Conservation (phyloP, 2,329 filamentous ascomycete genomes). For the Pezicula neosporulosa region DNA sequence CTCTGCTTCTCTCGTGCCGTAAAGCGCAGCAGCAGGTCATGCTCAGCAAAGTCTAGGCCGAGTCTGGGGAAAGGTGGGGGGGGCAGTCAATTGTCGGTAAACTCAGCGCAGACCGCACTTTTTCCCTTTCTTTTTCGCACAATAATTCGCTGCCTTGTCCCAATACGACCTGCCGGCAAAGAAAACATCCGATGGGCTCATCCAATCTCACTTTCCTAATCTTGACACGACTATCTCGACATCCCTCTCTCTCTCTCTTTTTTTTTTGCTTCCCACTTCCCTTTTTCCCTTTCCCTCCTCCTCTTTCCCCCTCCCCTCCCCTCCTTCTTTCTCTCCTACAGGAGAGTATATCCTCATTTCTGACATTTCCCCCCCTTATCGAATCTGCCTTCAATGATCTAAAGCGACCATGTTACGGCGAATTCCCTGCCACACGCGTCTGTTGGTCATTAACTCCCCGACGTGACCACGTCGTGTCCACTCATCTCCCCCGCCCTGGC, state of each 20-base stretch:
- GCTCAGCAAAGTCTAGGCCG: no score
- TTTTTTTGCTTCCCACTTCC: slow-evolving; percentile 23
- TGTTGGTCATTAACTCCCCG: not conserved
- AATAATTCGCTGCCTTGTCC: no score
- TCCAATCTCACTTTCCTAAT: no score
- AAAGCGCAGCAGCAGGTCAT: no score
- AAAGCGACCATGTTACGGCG: not conserved
- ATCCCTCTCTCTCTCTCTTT: slow-evolving; percentile 11
- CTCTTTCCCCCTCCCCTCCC: not conserved
- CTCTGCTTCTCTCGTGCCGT: no score
- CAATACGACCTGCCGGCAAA: no score
- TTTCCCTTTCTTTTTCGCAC: no score
- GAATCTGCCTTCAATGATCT: not conserved
- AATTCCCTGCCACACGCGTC: not conserved
- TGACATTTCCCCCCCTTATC: not conserved
- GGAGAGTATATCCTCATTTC: not conserved
- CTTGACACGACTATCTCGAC: no score
- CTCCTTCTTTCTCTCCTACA: not conserved
- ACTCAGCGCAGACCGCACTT: no score
- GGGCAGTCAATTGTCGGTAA: no score
- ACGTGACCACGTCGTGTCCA: not conserved
- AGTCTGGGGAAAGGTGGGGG: no score
- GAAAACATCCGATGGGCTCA: no score
- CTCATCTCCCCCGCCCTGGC: slow-evolving; percentile 35
- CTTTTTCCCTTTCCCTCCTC: slow-evolving; percentile 23